A percentile compares a stretch with the other conserved stretches of the same genome.
Evolutionary conservation across 495 filamentous ascomycete species (phyloP).

Genomic region (Talaromyces adpressus): DNA sequence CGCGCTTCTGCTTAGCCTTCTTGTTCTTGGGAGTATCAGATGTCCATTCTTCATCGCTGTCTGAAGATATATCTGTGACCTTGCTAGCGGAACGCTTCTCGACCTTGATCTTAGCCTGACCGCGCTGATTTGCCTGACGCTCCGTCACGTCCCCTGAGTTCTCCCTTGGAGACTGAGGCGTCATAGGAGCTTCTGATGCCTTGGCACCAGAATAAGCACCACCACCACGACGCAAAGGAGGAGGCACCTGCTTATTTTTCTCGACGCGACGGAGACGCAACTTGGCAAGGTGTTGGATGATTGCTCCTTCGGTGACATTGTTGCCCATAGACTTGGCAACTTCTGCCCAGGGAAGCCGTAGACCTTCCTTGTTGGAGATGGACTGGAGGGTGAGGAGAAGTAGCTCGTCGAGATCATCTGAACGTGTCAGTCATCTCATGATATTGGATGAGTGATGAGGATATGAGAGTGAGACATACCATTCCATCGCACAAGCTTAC

Average conservation of each 20-base stretch:
- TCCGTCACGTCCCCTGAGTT: background rate
- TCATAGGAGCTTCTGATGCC: slow-evolving; percentile 1
- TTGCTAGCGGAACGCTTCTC: slow-evolving; percentile 1
- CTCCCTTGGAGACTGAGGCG: background rate
- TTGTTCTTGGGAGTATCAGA: slow-evolving; percentile 5
- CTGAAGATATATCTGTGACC: background rate
- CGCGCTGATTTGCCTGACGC: background rate
- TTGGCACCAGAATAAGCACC: slow-evolving; percentile 10
- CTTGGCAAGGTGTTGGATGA: slow-evolving; percentile 43
- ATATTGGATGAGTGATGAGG: background rate
- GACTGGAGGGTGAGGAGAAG: slow-evolving; percentile 38
- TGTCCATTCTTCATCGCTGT: slow-evolving; percentile 3
- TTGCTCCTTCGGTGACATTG: slow-evolving; percentile 33
- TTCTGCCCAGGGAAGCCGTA: slow-evolving; percentile 35
- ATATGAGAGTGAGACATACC: slow-evolving; percentile 20
- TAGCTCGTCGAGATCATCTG: slow-evolving; percentile 35
- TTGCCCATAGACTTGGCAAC: slow-evolving; percentile 28
- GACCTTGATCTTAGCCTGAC: slow-evolving; percentile 6
- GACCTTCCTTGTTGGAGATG: slow-evolving; percentile 24
- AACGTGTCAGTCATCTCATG: slow-evolving; percentile 2
- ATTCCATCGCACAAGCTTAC: slow-evolving; percentile 39
- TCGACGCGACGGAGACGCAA: slow-evolving; percentile 26
- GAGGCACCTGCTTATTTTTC: slow-evolving; percentile 28
- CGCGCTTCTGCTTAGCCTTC: background rate
- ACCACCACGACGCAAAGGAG: slow-evolving; percentile 29